A percentile compares a stretch with the other conserved stretches of the same genome.
Conservation (phyloP, 306 rosid species). For the barrel medic (Medicago truncatula) region MtrunA17r5.0-ANR NC_053046.1:23213501-23214000, state of each 20-base stretch:
- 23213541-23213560: constrained; percentile 63
- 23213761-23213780: constrained; percentile 59
- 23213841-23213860: constrained; percentile 74
- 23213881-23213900: constrained; percentile 53
- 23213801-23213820: constrained; percentile 68
- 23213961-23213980: constrained; percentile 72
- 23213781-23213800: constrained; percentile 60
- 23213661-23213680: constrained; percentile 78
- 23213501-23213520: constrained; percentile 78
- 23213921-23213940: constrained; percentile 66
- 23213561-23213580: constrained; percentile 63
- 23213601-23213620: constrained; percentile 55
- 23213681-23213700: constrained; percentile 52
- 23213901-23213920: constrained; percentile 70
- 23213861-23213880: constrained; percentile 67
- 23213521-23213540: constrained; percentile 58
- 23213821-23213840: constrained; percentile 60
- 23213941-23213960: constrained; percentile 71
- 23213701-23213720: constrained; percentile 61
- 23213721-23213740: constrained; percentile 57
- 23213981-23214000: constrained; percentile 66
- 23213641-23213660: constrained; percentile 57
- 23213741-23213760: constrained; percentile 77
- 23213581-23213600: constrained; percentile 62
- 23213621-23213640: constrained; percentile 57